Conservation (phyloP, 768 basidiomycete species). For the Lyophyllum shimeji region DNA sequence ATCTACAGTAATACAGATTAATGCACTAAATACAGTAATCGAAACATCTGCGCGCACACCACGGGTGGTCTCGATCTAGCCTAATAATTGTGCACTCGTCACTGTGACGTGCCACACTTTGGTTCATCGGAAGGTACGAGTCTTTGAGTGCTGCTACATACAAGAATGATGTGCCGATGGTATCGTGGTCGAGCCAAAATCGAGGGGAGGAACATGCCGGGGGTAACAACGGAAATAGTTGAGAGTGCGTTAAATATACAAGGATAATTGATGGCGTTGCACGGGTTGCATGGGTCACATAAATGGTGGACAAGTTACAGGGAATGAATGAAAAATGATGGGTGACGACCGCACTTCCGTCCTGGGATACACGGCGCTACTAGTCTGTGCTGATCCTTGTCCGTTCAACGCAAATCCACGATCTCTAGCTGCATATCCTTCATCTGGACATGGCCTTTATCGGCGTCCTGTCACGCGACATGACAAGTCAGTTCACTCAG, state of each 20-base stretch:
- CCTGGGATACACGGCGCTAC: not conserved
- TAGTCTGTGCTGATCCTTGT: not conserved
- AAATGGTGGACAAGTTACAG: not conserved
- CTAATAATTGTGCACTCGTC: no score
- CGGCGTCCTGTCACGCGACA: slow-evolving; percentile 59
- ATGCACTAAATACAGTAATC: no score
- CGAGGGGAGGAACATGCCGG: not conserved
- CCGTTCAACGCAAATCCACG: slow-evolving; percentile 66
- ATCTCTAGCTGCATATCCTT: slow-evolving; percentile 74
- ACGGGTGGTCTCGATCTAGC: no score
- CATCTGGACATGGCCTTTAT: slow-evolving; percentile 83
- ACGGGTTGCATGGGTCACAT: not conserved
- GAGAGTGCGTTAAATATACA: not conserved
- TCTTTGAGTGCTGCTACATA: no score
- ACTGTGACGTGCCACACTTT: no score
- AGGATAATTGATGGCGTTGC: not conserved
- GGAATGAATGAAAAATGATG: no score
- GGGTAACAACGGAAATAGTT: not conserved
- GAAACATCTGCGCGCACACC: no score
- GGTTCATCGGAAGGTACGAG: no score
- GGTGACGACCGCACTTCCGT: no score
- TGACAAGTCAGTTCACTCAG: not conserved
- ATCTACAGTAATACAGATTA: no score
- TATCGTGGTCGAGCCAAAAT: no score
- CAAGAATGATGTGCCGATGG: no score